Evolutionary conservation across 768 basidiomycete species (phyloP), one percentile per base, ranked within the genome.

Genomic region (Suillus weaverae): DNA sequence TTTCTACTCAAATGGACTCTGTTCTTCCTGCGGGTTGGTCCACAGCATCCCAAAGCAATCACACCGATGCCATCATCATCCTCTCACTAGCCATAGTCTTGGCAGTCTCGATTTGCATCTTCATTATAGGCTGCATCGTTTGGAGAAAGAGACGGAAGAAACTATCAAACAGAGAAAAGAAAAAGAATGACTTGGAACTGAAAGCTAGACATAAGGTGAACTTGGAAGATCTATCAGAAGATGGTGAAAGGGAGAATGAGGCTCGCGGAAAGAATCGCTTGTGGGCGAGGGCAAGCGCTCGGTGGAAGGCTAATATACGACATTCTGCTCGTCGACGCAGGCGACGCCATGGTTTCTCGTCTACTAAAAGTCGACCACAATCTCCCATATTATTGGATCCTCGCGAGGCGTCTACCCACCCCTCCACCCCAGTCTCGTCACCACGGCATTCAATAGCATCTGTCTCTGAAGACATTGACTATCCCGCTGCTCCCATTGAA

Each of bases 251-350:
- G 11, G 83, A 86, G 65, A 82, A 79, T 65, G 84, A 86, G 55
- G 73, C 75, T 9, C 84, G 80, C 61, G 72, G 73, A 5, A 85
- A 84, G 66, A 84, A 88, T 72, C 86, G 84, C 68, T 69, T 87
- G 56, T 91, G 89, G 89, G 81, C 83, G 0, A 81, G 77, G 65
- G 89, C 90, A 2, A 86, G 84, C 2, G 86, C 86, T 9, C 83
- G 88, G 51, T 93, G 91, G 91, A 86, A 81, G 67, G 85, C 84
- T 3, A 86, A 87, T 61, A 82, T 85, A 11, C 85, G 86, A 33
- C 80, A 84, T 63, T 78, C 84, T n/a, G 85, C 86, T 9, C 84
- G 89, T 43, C 85, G 86, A 57, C 81, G 91, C 63, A 81, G 83
- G 50, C 70, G 48, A 61, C 59, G 64, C 4, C 53, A 26, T 6